A percentile compares a stretch with the other conserved stretches of the same genome.
Evolutionary conservation across 495 filamentous ascomycete species (phyloP).

Genomic region (Aspergillus affinis): DNA sequence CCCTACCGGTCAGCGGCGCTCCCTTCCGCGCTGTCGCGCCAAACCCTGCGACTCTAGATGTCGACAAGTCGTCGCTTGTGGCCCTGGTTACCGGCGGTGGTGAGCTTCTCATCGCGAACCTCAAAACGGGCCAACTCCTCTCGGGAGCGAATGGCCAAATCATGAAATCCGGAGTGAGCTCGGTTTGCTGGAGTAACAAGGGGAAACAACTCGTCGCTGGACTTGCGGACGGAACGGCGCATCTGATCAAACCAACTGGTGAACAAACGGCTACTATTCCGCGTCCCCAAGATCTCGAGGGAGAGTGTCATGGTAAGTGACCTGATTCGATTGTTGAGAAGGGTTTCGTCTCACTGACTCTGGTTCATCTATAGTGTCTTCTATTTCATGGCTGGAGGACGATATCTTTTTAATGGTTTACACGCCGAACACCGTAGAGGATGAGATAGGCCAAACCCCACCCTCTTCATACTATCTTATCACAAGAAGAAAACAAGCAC

Average conservation of each 20-base stretch:
- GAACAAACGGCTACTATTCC: constrained; percentile 74
- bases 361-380: constrained; percentile 62
- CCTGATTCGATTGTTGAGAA: neutral
- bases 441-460: constrained; percentile 48
- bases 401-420: constrained; percentile 78
- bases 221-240: constrained; percentile 73
- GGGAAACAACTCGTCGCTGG: constrained; percentile 94
- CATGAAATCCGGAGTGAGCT: constrained; percentile 74
- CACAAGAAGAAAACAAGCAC: constrained; percentile 55
- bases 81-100: constrained; percentile 79
- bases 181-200: constrained; percentile 85
- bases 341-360: constrained; percentile 18
- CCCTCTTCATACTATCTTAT: constrained; percentile 74
- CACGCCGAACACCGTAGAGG: constrained; percentile 59
- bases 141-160: constrained; percentile 63
- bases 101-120: constrained; percentile 77
- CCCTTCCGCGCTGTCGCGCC: constrained; percentile 73
- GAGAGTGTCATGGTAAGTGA: constrained; percentile 63
- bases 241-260: constrained; percentile 82
- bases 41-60: constrained; percentile 68
- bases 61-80: constrained; percentile 49
- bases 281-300: constrained; percentile 65
- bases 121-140: constrained; percentile 62
- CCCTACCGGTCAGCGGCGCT: constrained; percentile 73
- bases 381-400: constrained; percentile 85